Conservation (phyloP, 768 basidiomycete species). For the Serendipita vermifera region DNA sequence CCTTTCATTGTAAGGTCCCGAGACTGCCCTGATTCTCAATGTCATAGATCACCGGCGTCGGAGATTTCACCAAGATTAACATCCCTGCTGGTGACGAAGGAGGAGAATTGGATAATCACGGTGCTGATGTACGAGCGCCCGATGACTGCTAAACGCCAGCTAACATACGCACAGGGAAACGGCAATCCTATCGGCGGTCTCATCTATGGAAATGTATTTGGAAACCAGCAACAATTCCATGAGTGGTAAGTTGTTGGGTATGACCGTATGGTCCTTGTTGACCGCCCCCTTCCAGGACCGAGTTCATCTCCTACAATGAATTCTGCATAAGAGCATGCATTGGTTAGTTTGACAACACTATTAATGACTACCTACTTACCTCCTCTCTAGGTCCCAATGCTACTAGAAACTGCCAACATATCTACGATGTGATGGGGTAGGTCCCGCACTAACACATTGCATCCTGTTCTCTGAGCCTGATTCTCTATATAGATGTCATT, state of each 20-base stretch:
- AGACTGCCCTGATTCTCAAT: constrained; percentile 15
- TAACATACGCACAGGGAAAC: constrained; percentile 22
- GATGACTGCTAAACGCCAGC: constrained; percentile 32
- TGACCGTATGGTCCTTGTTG: no score
- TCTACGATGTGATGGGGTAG: constrained; percentile 29
- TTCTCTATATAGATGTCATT: constrained; percentile 16
- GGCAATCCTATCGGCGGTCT: constrained; percentile 29
- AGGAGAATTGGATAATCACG: constrained; percentile 35
- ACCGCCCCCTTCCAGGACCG: no score
- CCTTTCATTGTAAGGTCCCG: constrained; percentile 13
- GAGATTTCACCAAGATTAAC: constrained; percentile 30
- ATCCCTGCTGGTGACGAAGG: constrained; percentile 28
- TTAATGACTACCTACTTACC: background rate
- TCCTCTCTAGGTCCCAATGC: constrained; percentile 18
- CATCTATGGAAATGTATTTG: constrained; percentile 30
- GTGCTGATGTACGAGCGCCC: constrained; percentile 28
- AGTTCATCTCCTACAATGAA: constrained; percentile 30
- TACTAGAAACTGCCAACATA: constrained; percentile 29
- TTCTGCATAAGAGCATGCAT: constrained; percentile 34
- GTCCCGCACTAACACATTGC: constrained; percentile 8
- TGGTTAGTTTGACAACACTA: background rate
- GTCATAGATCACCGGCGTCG: constrained; percentile 23
- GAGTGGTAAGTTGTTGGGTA: no score
- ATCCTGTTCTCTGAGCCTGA: background rate
- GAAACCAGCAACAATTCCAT: constrained; percentile 29